phyloP scores from a whole-genome alignment of 768 basidiomycete species.

The Leccinum barrowsii region DNA sequence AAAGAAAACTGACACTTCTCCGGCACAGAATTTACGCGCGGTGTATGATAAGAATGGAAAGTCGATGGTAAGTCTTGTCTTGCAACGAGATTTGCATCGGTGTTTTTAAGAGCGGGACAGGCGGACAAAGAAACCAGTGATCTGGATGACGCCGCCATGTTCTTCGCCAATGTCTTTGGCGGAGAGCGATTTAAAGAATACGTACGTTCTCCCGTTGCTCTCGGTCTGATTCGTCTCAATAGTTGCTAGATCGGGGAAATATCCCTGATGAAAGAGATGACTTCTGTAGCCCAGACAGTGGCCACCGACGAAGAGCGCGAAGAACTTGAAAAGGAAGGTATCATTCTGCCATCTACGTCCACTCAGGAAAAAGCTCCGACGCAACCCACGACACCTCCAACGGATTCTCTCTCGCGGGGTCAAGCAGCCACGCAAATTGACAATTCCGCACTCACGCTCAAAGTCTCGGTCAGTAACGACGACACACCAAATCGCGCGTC shows the following conservation, averaged over 20 bases:
- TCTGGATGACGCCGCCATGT: slow-evolving; percentile 90
- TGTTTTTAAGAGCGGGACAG: slow-evolving; percentile 30
- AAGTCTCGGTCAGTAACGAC: slow-evolving; percentile 18
- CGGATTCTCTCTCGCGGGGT: slow-evolving; percentile 6
- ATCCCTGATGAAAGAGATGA: slow-evolving; percentile 91
- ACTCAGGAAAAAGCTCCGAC: slow-evolving; percentile 13
- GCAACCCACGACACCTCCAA: slow-evolving; percentile 18
- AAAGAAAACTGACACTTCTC: slow-evolving; percentile 7
- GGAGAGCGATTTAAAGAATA: slow-evolving; percentile 90
- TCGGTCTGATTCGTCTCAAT: neutral
- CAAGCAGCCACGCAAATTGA: slow-evolving; percentile 8
- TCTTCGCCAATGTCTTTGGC: slow-evolving; percentile 95
- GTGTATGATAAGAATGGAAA: slow-evolving; percentile 97
- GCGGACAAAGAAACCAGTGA: slow-evolving; percentile 76
- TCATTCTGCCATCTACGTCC: slow-evolving; percentile 20
- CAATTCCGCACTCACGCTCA: slow-evolving; percentile 16
- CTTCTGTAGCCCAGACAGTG: slow-evolving; percentile 77
- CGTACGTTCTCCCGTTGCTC: slow-evolving; percentile 45
- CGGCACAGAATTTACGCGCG: slow-evolving; percentile 67
- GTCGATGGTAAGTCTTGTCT: slow-evolving; percentile 57
- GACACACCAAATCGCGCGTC: slow-evolving; percentile 14
- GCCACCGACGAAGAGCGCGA: slow-evolving; percentile 92
- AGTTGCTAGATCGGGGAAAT: slow-evolving; percentile 87
- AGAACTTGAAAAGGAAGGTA: slow-evolving; percentile 75
- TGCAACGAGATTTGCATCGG: slow-evolving; percentile 4